Evolutionary conservation across 176 grass and related monocot genomes (phyloP).

Genomic region (Poa annua): DNA sequence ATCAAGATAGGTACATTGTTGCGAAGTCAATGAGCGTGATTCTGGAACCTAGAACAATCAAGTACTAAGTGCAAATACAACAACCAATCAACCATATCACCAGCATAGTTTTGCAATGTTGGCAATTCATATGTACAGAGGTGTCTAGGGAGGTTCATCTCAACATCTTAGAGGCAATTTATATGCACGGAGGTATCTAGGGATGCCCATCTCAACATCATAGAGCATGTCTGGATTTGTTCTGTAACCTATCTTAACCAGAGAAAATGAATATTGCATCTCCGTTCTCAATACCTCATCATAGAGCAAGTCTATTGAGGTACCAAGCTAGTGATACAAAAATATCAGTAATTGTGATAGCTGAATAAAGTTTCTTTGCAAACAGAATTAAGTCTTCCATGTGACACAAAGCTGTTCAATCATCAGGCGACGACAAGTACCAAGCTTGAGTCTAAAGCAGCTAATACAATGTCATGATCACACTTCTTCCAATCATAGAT

Average conservation of each 20-base stretch:
- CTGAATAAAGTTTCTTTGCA: background rate
- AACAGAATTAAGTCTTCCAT: background rate
- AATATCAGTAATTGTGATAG: background rate
- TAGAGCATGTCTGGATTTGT: background rate
- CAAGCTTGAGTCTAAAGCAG: conserved; percentile 25
- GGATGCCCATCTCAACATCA: background rate
- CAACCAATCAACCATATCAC: background rate
- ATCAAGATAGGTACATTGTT: no score
- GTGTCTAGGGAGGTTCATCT: background rate
- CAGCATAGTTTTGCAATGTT: conserved; percentile 17
- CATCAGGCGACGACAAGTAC: background rate
- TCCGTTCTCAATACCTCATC: no score
- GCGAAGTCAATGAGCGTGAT: background rate
- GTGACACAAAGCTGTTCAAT: background rate
- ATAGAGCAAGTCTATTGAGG: background rate
- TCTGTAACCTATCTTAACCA: background rate
- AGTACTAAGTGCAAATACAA: background rate
- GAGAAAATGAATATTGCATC: background rate
- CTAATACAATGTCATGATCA: background rate
- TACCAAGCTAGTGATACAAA: background rate
- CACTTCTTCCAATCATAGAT: conserved; percentile 1
- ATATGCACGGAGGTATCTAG: background rate
- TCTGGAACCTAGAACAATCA: background rate
- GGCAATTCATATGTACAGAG: background rate
- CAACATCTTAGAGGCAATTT: background rate